phyloP scores from a whole-genome alignment of 2,329 filamentous ascomycete genomes.

The Ceratocystis colombiana region DNA sequence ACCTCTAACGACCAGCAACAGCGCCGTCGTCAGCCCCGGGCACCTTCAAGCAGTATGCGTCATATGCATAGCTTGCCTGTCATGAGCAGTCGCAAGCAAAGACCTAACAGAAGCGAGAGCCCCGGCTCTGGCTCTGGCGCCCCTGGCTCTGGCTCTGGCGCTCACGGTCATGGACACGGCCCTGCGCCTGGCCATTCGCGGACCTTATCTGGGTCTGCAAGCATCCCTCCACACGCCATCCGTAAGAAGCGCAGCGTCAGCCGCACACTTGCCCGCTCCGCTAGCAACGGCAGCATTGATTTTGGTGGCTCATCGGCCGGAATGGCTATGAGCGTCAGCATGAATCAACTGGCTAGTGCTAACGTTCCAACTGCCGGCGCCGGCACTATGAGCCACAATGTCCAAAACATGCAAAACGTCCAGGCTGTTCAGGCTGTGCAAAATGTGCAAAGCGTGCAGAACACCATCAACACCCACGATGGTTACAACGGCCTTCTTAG shows the following conservation, averaged over 20 bases:
- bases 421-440: too few relatives aligned
- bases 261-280: background rate
- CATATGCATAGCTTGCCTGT: background rate
- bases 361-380: background rate
- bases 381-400: background rate
- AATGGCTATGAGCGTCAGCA: background rate
- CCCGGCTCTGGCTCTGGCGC: background rate
- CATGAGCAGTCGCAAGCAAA: background rate
- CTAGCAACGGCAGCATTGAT: background rate
- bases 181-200: background rate
- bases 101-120: background rate
- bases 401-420: too few relatives aligned
- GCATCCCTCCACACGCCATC: background rate
- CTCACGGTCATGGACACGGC: background rate
- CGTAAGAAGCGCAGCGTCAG: slow-evolving; percentile 4
- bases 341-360: background rate
- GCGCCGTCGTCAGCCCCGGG: slow-evolving; percentile 10
- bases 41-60: slow-evolving; percentile 18
- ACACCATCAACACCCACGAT: background rate
- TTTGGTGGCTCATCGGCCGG: background rate
- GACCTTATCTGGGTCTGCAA: slow-evolving; percentile 1
- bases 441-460: too few relatives aligned
- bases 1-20: background rate
- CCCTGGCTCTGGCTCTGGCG: background rate
- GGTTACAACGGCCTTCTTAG: background rate